Percentiles rank a stretch among this genome's conserved stretches.
Evolutionary conservation across 2,329 filamentous ascomycete species (phyloP).

Genomic region (Pochonia chlamydosporia): DNA sequence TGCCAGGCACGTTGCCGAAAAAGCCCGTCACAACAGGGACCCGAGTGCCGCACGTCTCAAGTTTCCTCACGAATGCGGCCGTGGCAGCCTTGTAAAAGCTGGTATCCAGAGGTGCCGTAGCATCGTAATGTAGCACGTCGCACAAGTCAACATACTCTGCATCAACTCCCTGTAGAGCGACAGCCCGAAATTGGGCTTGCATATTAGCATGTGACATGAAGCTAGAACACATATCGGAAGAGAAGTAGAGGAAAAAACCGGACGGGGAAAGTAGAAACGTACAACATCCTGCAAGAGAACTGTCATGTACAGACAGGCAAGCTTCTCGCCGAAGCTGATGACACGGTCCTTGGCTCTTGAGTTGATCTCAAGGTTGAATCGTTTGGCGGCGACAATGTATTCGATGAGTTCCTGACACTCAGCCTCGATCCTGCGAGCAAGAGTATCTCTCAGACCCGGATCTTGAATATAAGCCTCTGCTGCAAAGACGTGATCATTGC

Average conservation of each 20-base stretch:
- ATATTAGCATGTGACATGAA: slow-evolving; percentile 1
- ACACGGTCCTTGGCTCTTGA: slow-evolving; percentile 78
- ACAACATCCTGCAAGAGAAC: slow-evolving; percentile 72
- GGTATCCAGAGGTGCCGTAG: slow-evolving; percentile 54
- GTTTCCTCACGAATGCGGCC: slow-evolving; percentile 54
- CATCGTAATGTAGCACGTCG: slow-evolving; percentile 68
- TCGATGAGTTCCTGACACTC: slow-evolving; percentile 80
- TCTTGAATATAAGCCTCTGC: slow-evolving; percentile 58
- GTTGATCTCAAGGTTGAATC: slow-evolving; percentile 70
- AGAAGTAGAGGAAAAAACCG: slow-evolving; percentile 2
- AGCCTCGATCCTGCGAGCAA: slow-evolving; percentile 61
- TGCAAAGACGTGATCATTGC: slow-evolving; percentile 72
- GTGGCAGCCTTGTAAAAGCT: slow-evolving; percentile 65
- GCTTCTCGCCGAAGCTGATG: slow-evolving; percentile 90
- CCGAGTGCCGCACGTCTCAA: slow-evolving; percentile 58
- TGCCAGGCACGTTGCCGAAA: slow-evolving; percentile 89
- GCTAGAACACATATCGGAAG: not conserved
- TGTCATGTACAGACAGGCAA: slow-evolving; percentile 90
- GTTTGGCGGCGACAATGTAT: slow-evolving; percentile 59
- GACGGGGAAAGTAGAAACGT: slow-evolving; percentile 10
- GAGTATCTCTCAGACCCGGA: slow-evolving; percentile 47
- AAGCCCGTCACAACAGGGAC: slow-evolving; percentile 86
- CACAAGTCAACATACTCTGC: slow-evolving; percentile 88
- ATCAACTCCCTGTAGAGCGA: slow-evolving; percentile 56
- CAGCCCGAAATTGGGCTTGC: slow-evolving; percentile 15